Percentiles rank a stretch among this genome's conserved stretches.
These are phyloP conservation scores for Naegleria fowleri DNA, from an alignment of 208 protist species.

Conservation along the genomic window DNA sequence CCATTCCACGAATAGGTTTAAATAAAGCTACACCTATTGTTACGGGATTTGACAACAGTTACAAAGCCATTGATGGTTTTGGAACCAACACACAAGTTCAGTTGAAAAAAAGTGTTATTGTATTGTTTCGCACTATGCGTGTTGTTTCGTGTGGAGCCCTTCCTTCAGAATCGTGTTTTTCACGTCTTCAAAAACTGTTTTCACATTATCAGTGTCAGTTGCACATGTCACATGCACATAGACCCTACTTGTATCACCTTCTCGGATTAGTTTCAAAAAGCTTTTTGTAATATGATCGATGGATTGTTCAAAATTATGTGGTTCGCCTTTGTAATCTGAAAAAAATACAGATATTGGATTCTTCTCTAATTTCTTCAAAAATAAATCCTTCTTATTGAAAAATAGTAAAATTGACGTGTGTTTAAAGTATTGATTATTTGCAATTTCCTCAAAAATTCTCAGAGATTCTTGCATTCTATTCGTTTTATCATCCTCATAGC, in stretches of 20 bases:
- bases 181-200: slow-evolving; percentile 30
- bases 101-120: too few relatives aligned
- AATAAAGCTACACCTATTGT: too few relatives aligned
- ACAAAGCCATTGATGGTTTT: too few relatives aligned
- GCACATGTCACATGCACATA: slow-evolving; percentile 31
- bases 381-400: slow-evolving; percentile 74
- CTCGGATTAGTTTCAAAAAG: background rate
- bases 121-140: background rate
- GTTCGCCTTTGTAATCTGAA: background rate
- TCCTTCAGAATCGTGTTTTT: slow-evolving; percentile 26
- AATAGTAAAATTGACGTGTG: slow-evolving; percentile 67
- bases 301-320: slow-evolving; percentile 5
- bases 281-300: background rate
- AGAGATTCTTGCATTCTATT: slow-evolving; percentile 72
- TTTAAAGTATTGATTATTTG: slow-evolving; percentile 61
- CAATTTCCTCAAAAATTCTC: slow-evolving; percentile 65
- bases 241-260: background rate
- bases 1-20: too few relatives aligned
- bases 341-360: background rate
- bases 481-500: slow-evolving; percentile 58
- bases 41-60: too few relatives aligned
- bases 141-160: background rate
- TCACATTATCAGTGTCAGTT: slow-evolving; percentile 35
- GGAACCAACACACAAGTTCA: too few relatives aligned
- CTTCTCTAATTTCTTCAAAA: slow-evolving; percentile 59